phyloP scores from a whole-genome alignment of 768 basidiomycete species.

The Boletus rubescentipes region DNA sequence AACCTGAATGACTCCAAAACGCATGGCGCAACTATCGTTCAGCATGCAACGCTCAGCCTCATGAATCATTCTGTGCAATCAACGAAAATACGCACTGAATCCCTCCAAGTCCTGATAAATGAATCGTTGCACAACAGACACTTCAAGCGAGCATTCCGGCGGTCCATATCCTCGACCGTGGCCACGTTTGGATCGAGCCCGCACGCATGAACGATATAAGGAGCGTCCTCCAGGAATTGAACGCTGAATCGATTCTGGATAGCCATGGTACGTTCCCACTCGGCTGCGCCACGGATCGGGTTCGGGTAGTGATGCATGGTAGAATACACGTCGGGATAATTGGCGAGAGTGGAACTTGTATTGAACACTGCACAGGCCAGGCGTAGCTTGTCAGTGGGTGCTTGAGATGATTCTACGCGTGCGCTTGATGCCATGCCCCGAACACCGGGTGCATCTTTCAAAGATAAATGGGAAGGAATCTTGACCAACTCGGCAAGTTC shows the following conservation, averaged over 20 bases:
- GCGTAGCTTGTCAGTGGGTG: not conserved
- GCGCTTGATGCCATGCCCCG: not conserved
- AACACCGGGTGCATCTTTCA: no score
- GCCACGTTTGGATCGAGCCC: not conserved
- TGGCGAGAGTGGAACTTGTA: not conserved
- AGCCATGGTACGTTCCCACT: not conserved
- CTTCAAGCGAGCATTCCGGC: not conserved
- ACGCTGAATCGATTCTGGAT: not conserved
- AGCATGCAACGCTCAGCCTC: not conserved
- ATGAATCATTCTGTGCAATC: no score
- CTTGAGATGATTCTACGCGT: not conserved
- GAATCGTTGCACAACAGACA: not conserved
- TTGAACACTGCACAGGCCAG: constrained; percentile 5
- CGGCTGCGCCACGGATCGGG: no score
- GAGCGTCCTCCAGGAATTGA: not conserved
- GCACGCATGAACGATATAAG: not conserved
- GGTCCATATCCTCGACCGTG: constrained; percentile 2
- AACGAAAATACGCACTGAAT: not conserved
- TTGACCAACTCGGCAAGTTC: constrained; percentile 1
- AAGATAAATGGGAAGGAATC: not conserved
- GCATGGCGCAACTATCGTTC: not conserved
- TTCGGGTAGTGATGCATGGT: not conserved
- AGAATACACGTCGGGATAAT: not conserved
- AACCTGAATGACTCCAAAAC: not conserved
- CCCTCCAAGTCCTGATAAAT: not conserved